Evolutionary conservation across 2,329 filamentous ascomycete species (phyloP).

Genomic region (Aureobasidium sp.): DNA sequence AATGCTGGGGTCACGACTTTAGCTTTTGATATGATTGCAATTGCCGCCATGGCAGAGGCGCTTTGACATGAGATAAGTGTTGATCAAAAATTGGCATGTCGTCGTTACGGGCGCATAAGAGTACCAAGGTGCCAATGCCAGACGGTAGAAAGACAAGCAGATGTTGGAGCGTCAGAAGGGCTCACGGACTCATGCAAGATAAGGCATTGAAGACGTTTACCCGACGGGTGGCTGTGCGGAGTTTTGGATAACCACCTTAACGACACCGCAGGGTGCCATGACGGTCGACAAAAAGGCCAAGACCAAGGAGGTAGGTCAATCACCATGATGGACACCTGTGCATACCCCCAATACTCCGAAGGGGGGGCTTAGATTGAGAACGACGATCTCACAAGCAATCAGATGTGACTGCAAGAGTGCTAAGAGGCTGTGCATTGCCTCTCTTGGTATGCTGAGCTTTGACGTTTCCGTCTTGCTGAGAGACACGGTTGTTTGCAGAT

Average conservation of each 20-base stretch:
- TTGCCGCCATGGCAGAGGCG: neutral
- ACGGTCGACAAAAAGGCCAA: neutral
- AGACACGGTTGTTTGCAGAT: neutral
- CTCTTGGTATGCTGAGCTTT: neutral
- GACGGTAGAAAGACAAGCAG: neutral
- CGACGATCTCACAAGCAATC: neutral
- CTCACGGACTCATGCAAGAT: neutral
- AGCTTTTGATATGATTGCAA: neutral
- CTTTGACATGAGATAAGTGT: neutral
- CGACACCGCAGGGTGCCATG: neutral
- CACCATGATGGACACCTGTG: neutral
- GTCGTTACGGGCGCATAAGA: neutral
- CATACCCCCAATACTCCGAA: no score
- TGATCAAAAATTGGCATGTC: slow-evolving; percentile 5
- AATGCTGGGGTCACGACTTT: neutral
- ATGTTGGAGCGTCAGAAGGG: neutral
- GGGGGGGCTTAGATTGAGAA: neutral
- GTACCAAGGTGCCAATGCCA: neutral
- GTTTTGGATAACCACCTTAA: neutral
- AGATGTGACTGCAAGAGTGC: neutral
- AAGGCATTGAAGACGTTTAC: neutral
- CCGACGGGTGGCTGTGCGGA: neutral
- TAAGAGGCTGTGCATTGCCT: neutral
- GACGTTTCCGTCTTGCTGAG: neutral
- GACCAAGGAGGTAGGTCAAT: neutral